Evolutionary conservation across 441 rosid genomes (phyloP).

Genomic region (Pelargonium cotyledonis): DNA sequence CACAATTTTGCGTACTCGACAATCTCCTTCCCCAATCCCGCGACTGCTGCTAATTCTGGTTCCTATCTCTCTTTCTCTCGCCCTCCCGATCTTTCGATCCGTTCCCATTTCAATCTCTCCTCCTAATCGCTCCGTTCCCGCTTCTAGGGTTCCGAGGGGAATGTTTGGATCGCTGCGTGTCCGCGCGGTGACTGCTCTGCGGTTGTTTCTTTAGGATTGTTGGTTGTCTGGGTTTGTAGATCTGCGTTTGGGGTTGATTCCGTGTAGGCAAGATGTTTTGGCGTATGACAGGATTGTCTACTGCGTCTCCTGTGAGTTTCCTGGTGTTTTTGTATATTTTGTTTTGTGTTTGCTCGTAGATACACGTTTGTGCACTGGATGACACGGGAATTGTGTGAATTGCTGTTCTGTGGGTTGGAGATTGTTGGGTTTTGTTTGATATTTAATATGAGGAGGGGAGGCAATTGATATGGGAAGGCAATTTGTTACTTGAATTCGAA

Average conservation of each 20-base stretch:
- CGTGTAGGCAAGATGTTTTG: slow-evolving; percentile 59
- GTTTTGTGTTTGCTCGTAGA: neutral
- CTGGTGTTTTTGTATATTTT: neutral
- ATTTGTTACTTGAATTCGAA: neutral
- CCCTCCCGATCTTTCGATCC: neutral
- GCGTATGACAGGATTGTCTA: slow-evolving; percentile 91
- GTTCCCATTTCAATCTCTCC: neutral
- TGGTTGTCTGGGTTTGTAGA: slow-evolving; percentile 6
- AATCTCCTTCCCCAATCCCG: neutral
- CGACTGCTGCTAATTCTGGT: slow-evolving; percentile 1
- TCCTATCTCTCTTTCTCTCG: neutral
- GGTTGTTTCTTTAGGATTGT: neutral
- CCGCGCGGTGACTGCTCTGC: neutral
- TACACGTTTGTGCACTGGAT: neutral
- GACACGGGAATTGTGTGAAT: neutral
- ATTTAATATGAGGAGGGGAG: neutral
- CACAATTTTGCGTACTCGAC: neutral
- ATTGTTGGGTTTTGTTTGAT: neutral
- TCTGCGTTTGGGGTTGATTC: slow-evolving; percentile 1
- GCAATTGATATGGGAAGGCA: neutral
- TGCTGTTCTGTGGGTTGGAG: neutral
- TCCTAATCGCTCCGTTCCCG: slow-evolving; percentile 1
- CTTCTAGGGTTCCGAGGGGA: slow-evolving; percentile 5
- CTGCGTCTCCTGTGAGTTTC: slow-evolving; percentile 81
- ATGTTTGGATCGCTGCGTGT: slow-evolving; percentile 7